These are phyloP conservation scores for Antrodiella citrinella DNA, from an alignment of 768 basidiomycete species.

Conservation along the genomic window DNA sequence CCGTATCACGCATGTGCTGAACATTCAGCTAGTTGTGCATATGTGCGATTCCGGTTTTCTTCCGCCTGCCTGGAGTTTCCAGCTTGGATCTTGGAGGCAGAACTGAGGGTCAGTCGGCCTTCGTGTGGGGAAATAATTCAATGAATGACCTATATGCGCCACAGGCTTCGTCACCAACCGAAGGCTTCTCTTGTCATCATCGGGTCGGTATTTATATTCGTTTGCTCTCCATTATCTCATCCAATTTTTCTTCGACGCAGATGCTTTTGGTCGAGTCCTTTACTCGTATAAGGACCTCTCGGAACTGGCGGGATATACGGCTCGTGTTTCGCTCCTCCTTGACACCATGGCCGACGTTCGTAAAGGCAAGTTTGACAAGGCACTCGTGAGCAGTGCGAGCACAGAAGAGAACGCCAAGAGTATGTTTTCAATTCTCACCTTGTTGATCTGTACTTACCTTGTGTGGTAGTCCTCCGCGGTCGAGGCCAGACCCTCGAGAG, in stretches of 20 bases:
- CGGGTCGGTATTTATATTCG: conserved; percentile 37
- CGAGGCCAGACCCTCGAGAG: conserved; percentile 76
- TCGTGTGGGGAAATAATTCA: too few species aligned
- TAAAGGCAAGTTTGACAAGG: conserved; percentile 82
- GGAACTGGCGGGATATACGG: conserved; percentile 93
- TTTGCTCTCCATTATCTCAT: background rate
- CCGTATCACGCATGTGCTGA: too few species aligned
- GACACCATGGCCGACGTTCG: conserved; percentile 88
- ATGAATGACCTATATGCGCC: too few species aligned
- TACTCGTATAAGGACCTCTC: conserved; percentile 96
- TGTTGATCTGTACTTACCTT: background rate
- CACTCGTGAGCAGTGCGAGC: conserved; percentile 65
- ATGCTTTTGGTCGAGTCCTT: conserved; percentile 94
- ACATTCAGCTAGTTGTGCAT: conserved; percentile 59
- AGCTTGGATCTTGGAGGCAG: conserved; percentile 71
- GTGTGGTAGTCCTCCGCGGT: conserved; percentile 57
- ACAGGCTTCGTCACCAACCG: conserved; percentile 96
- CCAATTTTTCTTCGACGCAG: conserved; percentile 37
- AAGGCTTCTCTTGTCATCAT: conserved; percentile 78
- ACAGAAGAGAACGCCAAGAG: conserved; percentile 70
- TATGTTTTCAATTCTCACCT: conserved; percentile 28
- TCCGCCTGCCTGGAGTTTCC: conserved; percentile 67
- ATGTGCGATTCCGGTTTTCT: conserved; percentile 92
- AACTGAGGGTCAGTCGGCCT: conserved; percentile 92
- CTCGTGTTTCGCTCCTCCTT: conserved; percentile 80